phyloP scores from a whole-genome alignment of 352 stramenopile species.

The Phytophthora ramorum region DNA sequence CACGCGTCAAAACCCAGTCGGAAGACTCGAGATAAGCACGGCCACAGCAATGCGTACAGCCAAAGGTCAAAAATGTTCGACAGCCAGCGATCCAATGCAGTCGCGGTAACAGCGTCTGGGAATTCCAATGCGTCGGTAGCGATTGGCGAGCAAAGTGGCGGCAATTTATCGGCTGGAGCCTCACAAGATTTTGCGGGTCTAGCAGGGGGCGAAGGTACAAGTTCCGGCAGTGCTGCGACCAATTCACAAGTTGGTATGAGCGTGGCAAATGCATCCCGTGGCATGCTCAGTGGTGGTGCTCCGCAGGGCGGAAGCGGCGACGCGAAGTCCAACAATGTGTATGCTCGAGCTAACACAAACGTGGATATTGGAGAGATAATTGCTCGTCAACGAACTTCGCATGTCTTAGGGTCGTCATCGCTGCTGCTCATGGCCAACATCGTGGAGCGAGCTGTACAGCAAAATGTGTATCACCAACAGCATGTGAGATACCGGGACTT shows the following conservation, averaged over 20 bases:
- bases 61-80: conserved; percentile 59
- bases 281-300: conserved; percentile 42
- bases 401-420: conserved; percentile 65
- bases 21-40: conserved; percentile 22
- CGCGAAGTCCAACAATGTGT: conserved; percentile 59
- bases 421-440: conserved; percentile 70
- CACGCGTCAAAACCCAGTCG: conserved; percentile 30
- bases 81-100: conserved; percentile 43
- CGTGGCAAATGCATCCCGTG: conserved; percentile 50
- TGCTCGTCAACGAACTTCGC: conserved; percentile 61
- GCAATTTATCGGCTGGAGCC: conserved; percentile 55
- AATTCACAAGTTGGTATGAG: conserved; percentile 54
- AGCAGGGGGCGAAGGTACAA: conserved; percentile 31
- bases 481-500: conserved; percentile 89
- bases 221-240: conserved; percentile 42
- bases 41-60: conserved; percentile 34
- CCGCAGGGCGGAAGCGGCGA: conserved; percentile 44
- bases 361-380: conserved; percentile 81
- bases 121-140: conserved; percentile 59
- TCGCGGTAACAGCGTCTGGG: conserved; percentile 19
- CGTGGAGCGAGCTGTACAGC: conserved; percentile 88
- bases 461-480: conserved; percentile 89
- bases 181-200: conserved; percentile 50
- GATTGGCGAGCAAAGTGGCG: conserved; percentile 48
- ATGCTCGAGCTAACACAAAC: conserved; percentile 74